Conservation (phyloP, 108 stramenopile genomes). For the Mediolabrus comicus region DNA sequence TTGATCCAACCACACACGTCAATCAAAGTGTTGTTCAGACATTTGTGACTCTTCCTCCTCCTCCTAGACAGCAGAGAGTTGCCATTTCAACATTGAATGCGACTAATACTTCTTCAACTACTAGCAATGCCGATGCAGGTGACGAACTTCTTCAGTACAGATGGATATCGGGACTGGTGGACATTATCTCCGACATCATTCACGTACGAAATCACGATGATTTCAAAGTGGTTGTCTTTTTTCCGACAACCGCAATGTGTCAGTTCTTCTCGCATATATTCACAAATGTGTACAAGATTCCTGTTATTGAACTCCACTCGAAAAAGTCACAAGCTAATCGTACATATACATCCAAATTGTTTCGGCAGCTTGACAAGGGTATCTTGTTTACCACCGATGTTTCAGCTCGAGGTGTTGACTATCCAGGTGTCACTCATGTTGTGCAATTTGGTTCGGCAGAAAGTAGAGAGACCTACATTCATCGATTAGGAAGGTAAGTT, state of each 20-base stretch:
- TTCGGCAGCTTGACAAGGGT: conserved; percentile 49
- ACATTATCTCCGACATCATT: conserved; percentile 38
- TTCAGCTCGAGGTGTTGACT: conserved; percentile 82
- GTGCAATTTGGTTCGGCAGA: conserved; percentile 74
- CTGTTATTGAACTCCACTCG: conserved; percentile 81
- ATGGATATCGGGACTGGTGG: conserved; percentile 40
- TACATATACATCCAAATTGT: conserved; percentile 50
- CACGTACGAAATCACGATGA: conserved; percentile 77
- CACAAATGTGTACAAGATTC: conserved; percentile 50
- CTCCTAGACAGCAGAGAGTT: neutral
- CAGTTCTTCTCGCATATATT: conserved; percentile 73
- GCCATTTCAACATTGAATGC: conserved; percentile 87
- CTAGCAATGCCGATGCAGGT: conserved; percentile 24
- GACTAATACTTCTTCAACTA: conserved; percentile 85
- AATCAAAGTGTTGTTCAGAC: conserved; percentile 37
- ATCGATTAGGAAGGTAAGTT: conserved; percentile 84
- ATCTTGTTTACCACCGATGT: conserved; percentile 81
- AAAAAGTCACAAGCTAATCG: conserved; percentile 70
- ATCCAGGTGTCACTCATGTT: conserved; percentile 75
- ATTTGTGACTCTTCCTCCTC: conserved; percentile 36
- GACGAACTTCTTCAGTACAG: neutral
- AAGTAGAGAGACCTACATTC: conserved; percentile 76
- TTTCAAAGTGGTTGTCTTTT: conserved; percentile 81
- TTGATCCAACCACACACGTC: conserved; percentile 40
- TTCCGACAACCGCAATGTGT: conserved; percentile 69